Evolutionary conservation across 306 rosid genomes (phyloP).

Genomic region (Astragalus membranaceus): DNA sequence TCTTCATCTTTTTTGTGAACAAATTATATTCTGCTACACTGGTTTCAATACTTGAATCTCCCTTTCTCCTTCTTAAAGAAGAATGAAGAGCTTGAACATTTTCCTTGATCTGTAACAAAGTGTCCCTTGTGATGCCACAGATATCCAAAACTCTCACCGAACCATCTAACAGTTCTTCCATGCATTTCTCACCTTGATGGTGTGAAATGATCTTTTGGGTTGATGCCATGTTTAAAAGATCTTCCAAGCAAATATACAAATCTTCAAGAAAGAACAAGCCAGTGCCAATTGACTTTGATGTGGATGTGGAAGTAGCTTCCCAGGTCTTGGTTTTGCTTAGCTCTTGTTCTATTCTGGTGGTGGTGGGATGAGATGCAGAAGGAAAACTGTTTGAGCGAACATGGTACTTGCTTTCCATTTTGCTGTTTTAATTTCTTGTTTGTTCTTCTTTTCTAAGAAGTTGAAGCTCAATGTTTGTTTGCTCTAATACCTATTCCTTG

Average conservation of each 20-base stretch:
- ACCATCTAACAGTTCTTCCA: conserved; percentile 57
- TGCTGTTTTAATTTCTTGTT: neutral
- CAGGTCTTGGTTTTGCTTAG: conserved; percentile 37
- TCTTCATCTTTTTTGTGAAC: conserved; percentile 54
- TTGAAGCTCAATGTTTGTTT: neutral
- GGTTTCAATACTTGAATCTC: conserved; percentile 35
- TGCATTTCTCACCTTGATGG: conserved; percentile 24
- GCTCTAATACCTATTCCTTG: neutral
- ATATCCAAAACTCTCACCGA: conserved; percentile 53
- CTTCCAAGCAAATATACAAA: conserved; percentile 42
- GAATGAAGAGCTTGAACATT: conserved; percentile 48
- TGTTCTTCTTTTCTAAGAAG: neutral
- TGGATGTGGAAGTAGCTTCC: conserved; percentile 34
- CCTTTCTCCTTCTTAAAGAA: conserved; percentile 56
- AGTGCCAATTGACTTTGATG: conserved; percentile 28
- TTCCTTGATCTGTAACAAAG: conserved; percentile 40
- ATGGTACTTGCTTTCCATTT: conserved; percentile 35
- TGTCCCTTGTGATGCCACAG: conserved; percentile 53
- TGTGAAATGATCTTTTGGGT: conserved; percentile 42
- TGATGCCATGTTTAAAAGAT: conserved; percentile 53
- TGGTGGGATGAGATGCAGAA: conserved; percentile 51
- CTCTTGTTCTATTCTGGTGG: conserved; percentile 42
- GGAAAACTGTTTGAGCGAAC: conserved; percentile 64
- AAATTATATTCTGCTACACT: conserved; percentile 32
- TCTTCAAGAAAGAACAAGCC: conserved; percentile 41